Conservation (phyloP, 352 stramenopile genomes). For the Globisporangium spiculum region DNA sequence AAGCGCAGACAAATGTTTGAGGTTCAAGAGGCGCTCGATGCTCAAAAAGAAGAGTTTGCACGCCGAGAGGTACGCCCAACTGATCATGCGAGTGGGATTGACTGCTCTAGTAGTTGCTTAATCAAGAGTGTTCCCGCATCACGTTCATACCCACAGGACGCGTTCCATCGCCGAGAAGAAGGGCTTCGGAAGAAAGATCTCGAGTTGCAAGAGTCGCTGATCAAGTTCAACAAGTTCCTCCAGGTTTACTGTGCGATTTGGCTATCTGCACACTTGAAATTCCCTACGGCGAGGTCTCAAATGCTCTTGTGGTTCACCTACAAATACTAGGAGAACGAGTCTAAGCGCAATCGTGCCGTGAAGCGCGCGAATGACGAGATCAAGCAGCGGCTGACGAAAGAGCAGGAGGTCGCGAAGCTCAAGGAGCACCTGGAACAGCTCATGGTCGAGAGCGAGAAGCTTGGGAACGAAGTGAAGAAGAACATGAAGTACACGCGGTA, state of each 20-base stretch:
- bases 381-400: conserved; percentile 89
- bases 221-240: conserved; percentile 97
- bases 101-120: too few relatives aligned
- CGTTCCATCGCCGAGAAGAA: conserved; percentile 92
- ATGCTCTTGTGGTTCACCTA: conserved; percentile 11
- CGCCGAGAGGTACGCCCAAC: conserved; percentile 41
- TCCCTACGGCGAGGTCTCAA: not conserved
- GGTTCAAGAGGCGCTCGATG: conserved; percentile 91
- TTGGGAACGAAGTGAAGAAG: conserved; percentile 62
- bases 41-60: conserved; percentile 93
- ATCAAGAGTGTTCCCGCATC: too few relatives aligned
- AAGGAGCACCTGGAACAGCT: conserved; percentile 66
- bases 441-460: conserved; percentile 64
- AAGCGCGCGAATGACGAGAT: conserved; percentile 91
- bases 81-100: too few relatives aligned
- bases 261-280: not conserved
- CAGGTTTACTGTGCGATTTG: conserved; percentile 12
- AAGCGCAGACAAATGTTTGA: conserved; percentile 96
- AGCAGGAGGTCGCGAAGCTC: conserved; percentile 80
- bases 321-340: conserved; percentile 89
- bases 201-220: conserved; percentile 93
- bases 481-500: conserved; percentile 89
- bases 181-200: conserved; percentile 92
- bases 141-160: conserved; percentile 52
- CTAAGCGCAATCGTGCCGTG: conserved; percentile 91